Conservation (phyloP, 2,329 filamentous ascomycete genomes). For the Phyllosticta paracitricarpa region DNA sequence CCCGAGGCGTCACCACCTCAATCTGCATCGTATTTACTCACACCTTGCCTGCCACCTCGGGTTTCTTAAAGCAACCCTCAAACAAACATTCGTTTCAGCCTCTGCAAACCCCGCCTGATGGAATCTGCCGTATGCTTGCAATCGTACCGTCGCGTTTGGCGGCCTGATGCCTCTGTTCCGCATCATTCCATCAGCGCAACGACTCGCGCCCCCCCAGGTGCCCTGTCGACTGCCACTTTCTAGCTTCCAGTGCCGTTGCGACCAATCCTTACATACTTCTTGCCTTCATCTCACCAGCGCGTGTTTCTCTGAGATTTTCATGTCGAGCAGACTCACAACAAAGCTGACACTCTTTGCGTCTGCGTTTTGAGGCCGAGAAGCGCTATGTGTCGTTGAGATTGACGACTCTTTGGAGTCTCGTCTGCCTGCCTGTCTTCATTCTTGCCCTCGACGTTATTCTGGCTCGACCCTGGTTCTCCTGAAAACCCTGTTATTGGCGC, state of each 20-base stretch:
- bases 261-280: background rate
- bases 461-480: background rate
- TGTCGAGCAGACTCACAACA: too few relatives aligned
- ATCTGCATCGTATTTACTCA: background rate
- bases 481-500: background rate
- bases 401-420: background rate
- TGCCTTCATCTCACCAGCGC: background rate
- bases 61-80: background rate
- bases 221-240: background rate
- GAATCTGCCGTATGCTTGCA: background rate
- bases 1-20: background rate
- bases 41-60: background rate
- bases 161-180: background rate
- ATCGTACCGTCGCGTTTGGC: background rate
- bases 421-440: background rate
- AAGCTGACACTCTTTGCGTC: background rate
- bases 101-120: background rate
- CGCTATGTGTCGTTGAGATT: background rate
- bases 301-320: background rate
- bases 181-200: background rate
- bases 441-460: background rate
- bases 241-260: background rate
- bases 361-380: background rate
- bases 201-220: background rate
- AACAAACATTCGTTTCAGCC: background rate